Percentiles rank a stretch among this genome's conserved stretches.
Evolutionary conservation across 2,329 filamentous ascomycete species (phyloP).

Genomic region (Botrytis fabae): DNA sequence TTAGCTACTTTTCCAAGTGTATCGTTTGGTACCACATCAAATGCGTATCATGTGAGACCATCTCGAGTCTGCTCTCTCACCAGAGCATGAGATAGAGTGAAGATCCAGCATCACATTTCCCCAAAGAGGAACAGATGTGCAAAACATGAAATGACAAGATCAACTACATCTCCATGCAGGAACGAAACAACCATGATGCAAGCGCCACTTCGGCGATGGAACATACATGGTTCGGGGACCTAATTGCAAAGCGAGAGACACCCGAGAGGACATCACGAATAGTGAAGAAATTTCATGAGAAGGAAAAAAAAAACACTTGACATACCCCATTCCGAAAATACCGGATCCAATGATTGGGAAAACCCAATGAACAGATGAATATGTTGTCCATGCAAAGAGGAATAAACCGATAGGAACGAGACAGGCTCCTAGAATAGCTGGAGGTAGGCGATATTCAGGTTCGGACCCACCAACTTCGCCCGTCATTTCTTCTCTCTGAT

Average conservation of each 20-base stretch:
- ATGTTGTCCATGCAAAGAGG: slow-evolving; percentile 86
- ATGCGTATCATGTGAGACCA: slow-evolving; percentile 31
- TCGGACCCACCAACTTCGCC: slow-evolving; percentile 56
- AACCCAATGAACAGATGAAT: slow-evolving; percentile 72
- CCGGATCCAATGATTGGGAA: slow-evolving; percentile 70
- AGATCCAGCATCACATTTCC: slow-evolving; percentile 15
- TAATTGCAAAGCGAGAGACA: slow-evolving; percentile 19
- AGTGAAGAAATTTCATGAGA: slow-evolving; percentile 29
- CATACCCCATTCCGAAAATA: slow-evolving; percentile 71
- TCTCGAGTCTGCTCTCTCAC: slow-evolving; percentile 16
- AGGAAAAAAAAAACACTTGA: slow-evolving; percentile 28
- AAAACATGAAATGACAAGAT: slow-evolving; percentile 17
- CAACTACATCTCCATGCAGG: slow-evolving; percentile 23
- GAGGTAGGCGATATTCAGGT: slow-evolving; percentile 83
- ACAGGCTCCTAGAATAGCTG: slow-evolving; percentile 71
- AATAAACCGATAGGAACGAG: slow-evolving; percentile 81
- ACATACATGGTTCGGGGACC: slow-evolving; percentile 22
- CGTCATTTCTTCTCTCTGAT: slow-evolving; percentile 48
- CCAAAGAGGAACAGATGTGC: slow-evolving; percentile 21
- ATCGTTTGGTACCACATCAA: slow-evolving; percentile 30
- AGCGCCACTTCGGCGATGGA: slow-evolving; percentile 24
- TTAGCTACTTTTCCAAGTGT: slow-evolving; percentile 33
- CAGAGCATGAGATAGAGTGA: slow-evolving; percentile 1
- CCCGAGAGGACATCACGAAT: slow-evolving; percentile 9
- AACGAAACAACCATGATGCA: slow-evolving; percentile 16